These are phyloP conservation scores for Pythium utonaiense DNA, from an alignment of 352 stramenopile species.

Conservation along the genomic window DNA sequence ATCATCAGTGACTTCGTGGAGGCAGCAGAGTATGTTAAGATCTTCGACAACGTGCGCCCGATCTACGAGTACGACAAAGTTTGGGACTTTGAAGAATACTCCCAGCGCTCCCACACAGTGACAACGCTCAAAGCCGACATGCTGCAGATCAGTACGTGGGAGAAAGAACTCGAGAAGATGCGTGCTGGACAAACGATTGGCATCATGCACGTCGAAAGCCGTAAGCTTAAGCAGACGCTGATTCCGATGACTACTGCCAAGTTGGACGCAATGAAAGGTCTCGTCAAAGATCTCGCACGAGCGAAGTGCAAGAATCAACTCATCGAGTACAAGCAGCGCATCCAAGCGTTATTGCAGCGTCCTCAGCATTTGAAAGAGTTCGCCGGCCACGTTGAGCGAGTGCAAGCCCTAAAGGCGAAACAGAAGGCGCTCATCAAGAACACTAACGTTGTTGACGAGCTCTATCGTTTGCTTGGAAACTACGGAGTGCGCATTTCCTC, in stretches of 20 bases:
- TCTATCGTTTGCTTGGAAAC: constrained; percentile 89
- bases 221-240: constrained; percentile 91
- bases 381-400: constrained; percentile 78
- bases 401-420: constrained; percentile 70
- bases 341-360: constrained; percentile 77
- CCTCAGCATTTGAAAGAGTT: constrained; percentile 92
- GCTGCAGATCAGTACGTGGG: constrained; percentile 88
- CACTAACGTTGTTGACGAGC: constrained; percentile 90
- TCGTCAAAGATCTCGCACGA: constrained; percentile 89
- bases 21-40: constrained; percentile 88
- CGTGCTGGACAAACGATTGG: constrained; percentile 88
- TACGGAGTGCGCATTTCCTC: constrained; percentile 91
- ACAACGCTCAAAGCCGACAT: constrained; percentile 88
- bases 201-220: constrained; percentile 91
- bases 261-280: constrained; percentile 89
- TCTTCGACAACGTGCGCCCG: constrained; percentile 90
- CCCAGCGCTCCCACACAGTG: constrained; percentile 77
- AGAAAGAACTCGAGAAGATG: constrained; percentile 95
- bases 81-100: constrained; percentile 90
- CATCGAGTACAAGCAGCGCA: constrained; percentile 88
- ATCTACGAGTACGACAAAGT: constrained; percentile 91
- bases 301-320: constrained; percentile 87
- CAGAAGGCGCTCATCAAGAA: constrained; percentile 82
- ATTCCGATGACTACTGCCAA: constrained; percentile 92
- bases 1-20: constrained; percentile 85